Evolutionary conservation across 1,284 basidiomycete genomes (phyloP).

Genomic region (Xerocomus amazonicus): DNA sequence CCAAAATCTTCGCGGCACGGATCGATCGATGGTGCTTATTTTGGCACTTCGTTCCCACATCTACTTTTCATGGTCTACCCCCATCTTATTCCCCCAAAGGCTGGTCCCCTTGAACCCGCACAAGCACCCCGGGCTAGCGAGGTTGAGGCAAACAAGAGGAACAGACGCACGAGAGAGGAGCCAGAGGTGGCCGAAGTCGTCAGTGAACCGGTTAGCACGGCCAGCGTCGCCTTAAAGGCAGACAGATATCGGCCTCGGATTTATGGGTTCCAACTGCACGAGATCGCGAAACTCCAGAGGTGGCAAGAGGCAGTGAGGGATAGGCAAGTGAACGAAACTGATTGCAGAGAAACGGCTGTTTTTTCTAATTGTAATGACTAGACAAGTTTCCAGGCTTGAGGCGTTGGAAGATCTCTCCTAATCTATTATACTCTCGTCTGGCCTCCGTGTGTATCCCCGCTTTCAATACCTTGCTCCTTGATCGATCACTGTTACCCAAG

Average conservation of each 20-base stretch:
- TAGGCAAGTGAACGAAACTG: slow-evolving; percentile 47
- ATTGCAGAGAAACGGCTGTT: not conserved
- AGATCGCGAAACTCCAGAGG: slow-evolving; percentile 86
- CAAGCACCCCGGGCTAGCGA: slow-evolving; percentile 29
- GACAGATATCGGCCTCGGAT: slow-evolving; percentile 88
- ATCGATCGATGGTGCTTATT: slow-evolving; percentile 94
- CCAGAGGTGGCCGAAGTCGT: slow-evolving; percentile 50
- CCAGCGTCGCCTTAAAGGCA: slow-evolving; percentile 79
- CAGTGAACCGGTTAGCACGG: slow-evolving; percentile 67
- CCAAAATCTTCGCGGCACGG: slow-evolving; percentile 94
- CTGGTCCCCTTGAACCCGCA: slow-evolving; percentile 53
- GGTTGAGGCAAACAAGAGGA: slow-evolving; percentile 37
- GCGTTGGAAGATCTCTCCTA: slow-evolving; percentile 32
- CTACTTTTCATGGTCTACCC: slow-evolving; percentile 95
- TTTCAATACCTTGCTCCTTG: not conserved
- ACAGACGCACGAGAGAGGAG: slow-evolving; percentile 50
- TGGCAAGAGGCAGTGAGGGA: slow-evolving; percentile 92
- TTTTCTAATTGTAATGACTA: slow-evolving; percentile 16
- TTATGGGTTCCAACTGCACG: slow-evolving; percentile 92
- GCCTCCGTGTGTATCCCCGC: slow-evolving; percentile 3
- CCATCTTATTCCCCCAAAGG: slow-evolving; percentile 82
- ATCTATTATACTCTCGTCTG: slow-evolving; percentile 5
- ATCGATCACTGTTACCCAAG: not conserved
- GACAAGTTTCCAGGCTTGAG: slow-evolving; percentile 32
- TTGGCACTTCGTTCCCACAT: slow-evolving; percentile 95